A percentile compares a stretch with the other conserved stretches of the same genome.
Evolutionary conservation across 495 filamentous ascomycete species (phyloP).

Genomic region (Penicillium herquei): DNA sequence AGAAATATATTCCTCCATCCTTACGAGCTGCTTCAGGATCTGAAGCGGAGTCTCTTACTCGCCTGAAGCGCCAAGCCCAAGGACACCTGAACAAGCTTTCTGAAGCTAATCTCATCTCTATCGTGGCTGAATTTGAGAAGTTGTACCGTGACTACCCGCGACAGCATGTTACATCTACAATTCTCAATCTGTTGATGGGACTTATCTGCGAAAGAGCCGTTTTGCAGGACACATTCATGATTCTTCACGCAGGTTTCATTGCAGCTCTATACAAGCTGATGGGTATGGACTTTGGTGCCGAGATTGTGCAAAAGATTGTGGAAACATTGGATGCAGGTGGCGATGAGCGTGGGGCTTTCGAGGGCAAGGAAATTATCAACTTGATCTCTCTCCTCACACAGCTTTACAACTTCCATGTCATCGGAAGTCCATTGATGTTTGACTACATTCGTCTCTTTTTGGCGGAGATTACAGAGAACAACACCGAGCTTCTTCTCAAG

Average conservation of each 20-base stretch:
- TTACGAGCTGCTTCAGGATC: conserved; percentile 61
- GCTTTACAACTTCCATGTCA: conserved; percentile 87
- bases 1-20: conserved; percentile 88
- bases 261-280: conserved; percentile 82
- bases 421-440: conserved; percentile 79
- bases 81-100: conserved; percentile 91
- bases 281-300: conserved; percentile 83
- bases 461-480: conserved; percentile 73
- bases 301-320: conserved; percentile 74
- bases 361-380: conserved; percentile 72
- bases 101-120: conserved; percentile 79
- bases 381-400: conserved; percentile 80
- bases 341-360: conserved; percentile 40
- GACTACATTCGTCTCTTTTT: conserved; percentile 84
- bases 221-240: conserved; percentile 82
- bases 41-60: conserved; percentile 64
- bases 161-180: conserved; percentile 75
- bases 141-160: conserved; percentile 79
- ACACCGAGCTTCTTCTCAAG: conserved; percentile 85
- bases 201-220: conserved; percentile 73
- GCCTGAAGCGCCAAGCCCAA: conserved; percentile 75
- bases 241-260: conserved; percentile 87
- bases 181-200: conserved; percentile 70
- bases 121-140: conserved; percentile 75
- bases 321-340: conserved; percentile 57